Percentiles rank a stretch among this genome's conserved stretches.
These are phyloP conservation scores for Phytophthora quininea DNA, from an alignment of 352 stramenopile species.

Conservation along the genomic window DNA sequence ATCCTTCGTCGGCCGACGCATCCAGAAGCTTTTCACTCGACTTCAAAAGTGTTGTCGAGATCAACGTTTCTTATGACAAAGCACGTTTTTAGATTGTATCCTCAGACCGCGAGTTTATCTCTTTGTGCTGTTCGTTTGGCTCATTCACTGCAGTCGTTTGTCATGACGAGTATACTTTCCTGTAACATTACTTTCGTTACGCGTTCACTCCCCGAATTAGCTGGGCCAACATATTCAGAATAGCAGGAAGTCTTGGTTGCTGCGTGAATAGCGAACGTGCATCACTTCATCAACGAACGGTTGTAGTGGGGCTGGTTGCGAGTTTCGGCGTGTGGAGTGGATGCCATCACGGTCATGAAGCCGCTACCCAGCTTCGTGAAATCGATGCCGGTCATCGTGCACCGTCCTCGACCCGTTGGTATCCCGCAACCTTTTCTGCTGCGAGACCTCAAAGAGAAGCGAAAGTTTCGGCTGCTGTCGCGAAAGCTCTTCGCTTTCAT, in stretches of 20 bases:
- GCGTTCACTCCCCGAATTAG: neutral
- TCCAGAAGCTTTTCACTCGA: no score
- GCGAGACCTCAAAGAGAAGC: slow-evolving; percentile 70
- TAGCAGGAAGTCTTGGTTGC: neutral
- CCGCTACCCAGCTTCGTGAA: slow-evolving; percentile 51
- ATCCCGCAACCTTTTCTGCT: slow-evolving; percentile 64
- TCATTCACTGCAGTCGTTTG: no score
- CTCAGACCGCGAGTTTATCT: no score
- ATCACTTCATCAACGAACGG: neutral
- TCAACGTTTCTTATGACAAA: no score
- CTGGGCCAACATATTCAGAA: neutral
- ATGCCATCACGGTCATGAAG: slow-evolving; percentile 32
- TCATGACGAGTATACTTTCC: no score
- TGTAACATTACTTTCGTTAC: no score
- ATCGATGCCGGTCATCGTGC: slow-evolving; percentile 17
- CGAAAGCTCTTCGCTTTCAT: slow-evolving; percentile 72
- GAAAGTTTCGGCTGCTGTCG: slow-evolving; percentile 68
- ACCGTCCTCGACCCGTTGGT: slow-evolving; percentile 13
- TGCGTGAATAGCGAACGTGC: no score
- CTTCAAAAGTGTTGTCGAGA: no score
- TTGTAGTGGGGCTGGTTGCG: neutral
- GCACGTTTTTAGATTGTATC: no score
- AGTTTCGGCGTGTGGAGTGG: slow-evolving; percentile 1
- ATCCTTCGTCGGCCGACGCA: no score
- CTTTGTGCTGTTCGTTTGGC: no score